Evolutionary conservation across 1,284 basidiomycete species (phyloP).

Genomic region (Trametes sp.): DNA sequence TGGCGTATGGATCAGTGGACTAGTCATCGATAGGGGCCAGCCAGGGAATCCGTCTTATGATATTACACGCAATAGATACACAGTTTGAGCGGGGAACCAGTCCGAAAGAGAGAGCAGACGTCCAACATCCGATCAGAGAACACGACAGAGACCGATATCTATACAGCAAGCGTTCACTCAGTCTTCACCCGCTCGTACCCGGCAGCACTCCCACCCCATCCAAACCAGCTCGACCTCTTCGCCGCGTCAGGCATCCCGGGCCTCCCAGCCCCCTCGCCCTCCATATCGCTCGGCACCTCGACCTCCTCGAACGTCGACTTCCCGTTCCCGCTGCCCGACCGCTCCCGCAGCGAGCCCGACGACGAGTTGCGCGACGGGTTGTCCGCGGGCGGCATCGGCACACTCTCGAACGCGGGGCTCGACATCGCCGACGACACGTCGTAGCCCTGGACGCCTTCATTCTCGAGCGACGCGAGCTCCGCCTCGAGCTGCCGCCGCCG

Average conservation of each 20-base stretch:
- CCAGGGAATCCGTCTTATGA: conserved; percentile 1
- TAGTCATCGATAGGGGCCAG: too few species aligned
- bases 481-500: conserved; percentile 61
- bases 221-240: conserved; percentile 47
- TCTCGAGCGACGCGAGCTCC: conserved; percentile 58
- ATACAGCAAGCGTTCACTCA: conserved; percentile 26
- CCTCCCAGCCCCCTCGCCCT: conserved; percentile 57
- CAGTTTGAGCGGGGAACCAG: neutral
- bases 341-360: conserved; percentile 54
- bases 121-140: neutral
- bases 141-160: neutral
- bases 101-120: neutral
- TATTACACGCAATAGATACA: conserved; percentile 28
- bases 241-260: conserved; percentile 26
- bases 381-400: conserved; percentile 46
- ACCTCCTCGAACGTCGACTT: conserved; percentile 64
- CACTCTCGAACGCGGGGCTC: conserved; percentile 30
- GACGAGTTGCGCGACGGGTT: conserved; percentile 39
- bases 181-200: conserved; percentile 45
- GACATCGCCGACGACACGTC: conserved; percentile 39
- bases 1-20: too few species aligned
- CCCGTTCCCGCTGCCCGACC: conserved; percentile 48
- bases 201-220: conserved; percentile 41
- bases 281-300: conserved; percentile 69
- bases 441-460: conserved; percentile 33